These are phyloP conservation scores for Colletotrichum abscissum DNA, from an alignment of 2,329 filamentous ascomycete genomes.

Conservation along the genomic window DNA sequence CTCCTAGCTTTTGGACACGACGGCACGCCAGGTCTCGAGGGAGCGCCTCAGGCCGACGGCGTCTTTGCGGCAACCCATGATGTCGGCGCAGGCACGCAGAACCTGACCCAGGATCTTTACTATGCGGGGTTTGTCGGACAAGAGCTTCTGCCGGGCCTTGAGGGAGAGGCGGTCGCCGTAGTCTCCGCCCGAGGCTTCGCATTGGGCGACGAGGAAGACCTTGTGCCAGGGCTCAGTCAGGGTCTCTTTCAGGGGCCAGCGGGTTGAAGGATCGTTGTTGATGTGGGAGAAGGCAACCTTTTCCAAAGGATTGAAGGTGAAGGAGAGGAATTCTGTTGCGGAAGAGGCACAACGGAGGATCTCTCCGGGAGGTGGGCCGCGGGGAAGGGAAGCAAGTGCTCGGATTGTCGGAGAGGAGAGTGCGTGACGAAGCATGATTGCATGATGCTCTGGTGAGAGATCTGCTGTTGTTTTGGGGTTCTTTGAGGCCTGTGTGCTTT, in stretches of 20 bases:
- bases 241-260: constrained; percentile 48
- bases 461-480: background rate
- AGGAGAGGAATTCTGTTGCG: constrained; percentile 51
- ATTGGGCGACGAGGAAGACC: constrained; percentile 79
- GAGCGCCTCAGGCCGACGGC: constrained; percentile 74
- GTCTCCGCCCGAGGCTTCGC: constrained; percentile 69
- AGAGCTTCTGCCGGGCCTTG: constrained; percentile 46
- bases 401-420: constrained; percentile 31
- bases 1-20: constrained; percentile 85
- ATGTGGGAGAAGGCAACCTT: constrained; percentile 49
- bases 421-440: constrained; percentile 31
- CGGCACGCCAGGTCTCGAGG: constrained; percentile 81
- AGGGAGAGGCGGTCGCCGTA: constrained; percentile 55
- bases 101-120: constrained; percentile 46
- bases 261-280: constrained; percentile 51
- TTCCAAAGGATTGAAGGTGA: constrained; percentile 49
- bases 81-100: constrained; percentile 51
- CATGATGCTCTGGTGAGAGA: constrained; percentile 23
- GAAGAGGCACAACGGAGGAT: constrained; percentile 52
- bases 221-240: constrained; percentile 77
- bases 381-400: constrained; percentile 30
- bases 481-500: background rate
- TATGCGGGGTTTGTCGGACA: constrained; percentile 45
- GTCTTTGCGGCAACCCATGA: constrained; percentile 61
- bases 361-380: constrained; percentile 35